Evolutionary conservation across 2,329 filamentous ascomycete species (phyloP).

Genomic region (Huntiella decipiens): DNA sequence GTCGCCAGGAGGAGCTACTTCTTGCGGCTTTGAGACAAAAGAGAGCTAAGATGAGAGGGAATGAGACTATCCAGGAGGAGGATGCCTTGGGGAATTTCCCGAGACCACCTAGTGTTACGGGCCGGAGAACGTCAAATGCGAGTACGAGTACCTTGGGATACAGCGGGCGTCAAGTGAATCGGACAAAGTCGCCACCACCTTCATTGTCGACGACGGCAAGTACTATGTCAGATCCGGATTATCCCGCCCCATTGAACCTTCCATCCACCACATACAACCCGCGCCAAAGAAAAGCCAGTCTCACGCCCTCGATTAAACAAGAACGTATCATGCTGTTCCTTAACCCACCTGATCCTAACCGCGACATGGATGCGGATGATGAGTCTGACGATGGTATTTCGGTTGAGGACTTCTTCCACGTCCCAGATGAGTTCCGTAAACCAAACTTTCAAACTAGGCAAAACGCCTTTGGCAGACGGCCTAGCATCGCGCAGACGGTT

Average conservation of each 20-base stretch:
- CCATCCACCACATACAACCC: background rate
- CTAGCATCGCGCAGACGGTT: background rate
- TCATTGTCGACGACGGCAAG: slow-evolving; percentile 6
- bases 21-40: slow-evolving; percentile 37
- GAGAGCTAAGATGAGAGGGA: slow-evolving; percentile 35
- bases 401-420: slow-evolving; percentile 11
- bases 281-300: slow-evolving; percentile 4
- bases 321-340: slow-evolving; percentile 11
- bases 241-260: background rate
- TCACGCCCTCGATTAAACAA: slow-evolving; percentile 7
- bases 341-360: slow-evolving; percentile 6
- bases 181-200: background rate
- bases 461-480: slow-evolving; percentile 3
- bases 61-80: slow-evolving; percentile 22
- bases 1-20: slow-evolving; percentile 38
- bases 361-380: slow-evolving; percentile 11
- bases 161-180: slow-evolving; percentile 7
- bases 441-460: too few relatives aligned
- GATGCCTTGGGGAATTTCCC: slow-evolving; percentile 1
- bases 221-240: background rate
- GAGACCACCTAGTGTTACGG: background rate
- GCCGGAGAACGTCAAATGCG: slow-evolving; percentile 4
- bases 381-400: slow-evolving; percentile 14
- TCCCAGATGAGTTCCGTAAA: slow-evolving; percentile 9
- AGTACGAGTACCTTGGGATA: slow-evolving; percentile 7